These are phyloP conservation scores for Furcasterigmium furcatum DNA, from an alignment of 2,329 filamentous ascomycete species.

Conservation along the genomic window DNA sequence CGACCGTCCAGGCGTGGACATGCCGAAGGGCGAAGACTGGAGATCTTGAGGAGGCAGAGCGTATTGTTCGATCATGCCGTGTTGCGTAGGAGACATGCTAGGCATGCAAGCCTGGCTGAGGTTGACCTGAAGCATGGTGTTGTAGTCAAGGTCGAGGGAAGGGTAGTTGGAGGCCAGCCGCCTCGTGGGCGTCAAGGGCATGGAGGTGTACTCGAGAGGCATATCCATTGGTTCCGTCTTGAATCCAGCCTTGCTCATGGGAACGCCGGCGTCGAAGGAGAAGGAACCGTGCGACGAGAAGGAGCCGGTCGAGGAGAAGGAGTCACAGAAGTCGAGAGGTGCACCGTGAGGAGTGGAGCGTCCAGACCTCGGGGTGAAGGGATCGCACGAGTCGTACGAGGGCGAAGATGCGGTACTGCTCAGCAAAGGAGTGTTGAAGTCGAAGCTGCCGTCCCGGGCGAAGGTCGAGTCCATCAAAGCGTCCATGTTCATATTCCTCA, in stretches of 20 bases:
- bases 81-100: constrained; percentile 8
- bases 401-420: constrained; percentile 25
- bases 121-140: constrained; percentile 29
- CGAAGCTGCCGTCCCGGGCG: constrained; percentile 10
- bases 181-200: constrained; percentile 10
- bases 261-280: constrained; percentile 18
- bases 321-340: constrained; percentile 32
- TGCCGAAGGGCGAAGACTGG: constrained; percentile 12
- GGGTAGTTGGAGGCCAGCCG: constrained; percentile 7
- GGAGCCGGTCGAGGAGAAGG: constrained; percentile 19
- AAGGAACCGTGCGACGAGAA: constrained; percentile 19
- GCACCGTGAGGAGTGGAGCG: constrained; percentile 38
- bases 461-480: constrained; percentile 11
- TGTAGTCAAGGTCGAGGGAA: constrained; percentile 30
- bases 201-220: constrained; percentile 1
- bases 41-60: constrained; percentile 8
- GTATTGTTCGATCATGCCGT: constrained; percentile 7
- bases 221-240: constrained; percentile 1
- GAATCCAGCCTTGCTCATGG: neutral
- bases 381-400: constrained; percentile 38
- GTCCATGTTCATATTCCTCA: constrained; percentile 9
- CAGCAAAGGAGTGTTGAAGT: constrained; percentile 10
- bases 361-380: constrained; percentile 41
- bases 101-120: constrained; percentile 12
- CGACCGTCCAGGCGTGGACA: constrained; percentile 12